phyloP scores from a whole-genome alignment of 495 filamentous ascomycete genomes.

The Beverwykella pulmonaria region DNA sequence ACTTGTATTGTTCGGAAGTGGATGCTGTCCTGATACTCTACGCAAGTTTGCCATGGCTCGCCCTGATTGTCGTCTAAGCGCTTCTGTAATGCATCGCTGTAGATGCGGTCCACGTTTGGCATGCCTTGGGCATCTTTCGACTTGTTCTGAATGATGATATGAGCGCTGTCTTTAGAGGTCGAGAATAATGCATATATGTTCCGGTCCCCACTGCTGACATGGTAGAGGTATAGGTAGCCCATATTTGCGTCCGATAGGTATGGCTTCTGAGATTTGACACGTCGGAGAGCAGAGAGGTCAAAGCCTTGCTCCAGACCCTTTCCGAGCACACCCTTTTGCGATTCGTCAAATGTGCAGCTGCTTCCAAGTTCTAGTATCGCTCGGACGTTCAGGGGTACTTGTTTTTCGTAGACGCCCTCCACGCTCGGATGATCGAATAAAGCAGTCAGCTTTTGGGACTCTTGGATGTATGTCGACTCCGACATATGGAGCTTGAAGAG shows the following conservation, averaged over 20 bases:
- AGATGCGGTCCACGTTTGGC: slow-evolving; percentile 89
- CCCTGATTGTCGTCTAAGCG: slow-evolving; percentile 67
- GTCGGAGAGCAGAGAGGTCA: slow-evolving; percentile 74
- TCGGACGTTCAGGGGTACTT: slow-evolving; percentile 79
- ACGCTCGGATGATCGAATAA: slow-evolving; percentile 92
- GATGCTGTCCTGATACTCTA: slow-evolving; percentile 85
- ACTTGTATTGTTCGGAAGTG: slow-evolving; percentile 85
- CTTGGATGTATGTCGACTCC: slow-evolving; percentile 82
- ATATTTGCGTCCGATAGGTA: slow-evolving; percentile 69
- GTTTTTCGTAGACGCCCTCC: slow-evolving; percentile 94
- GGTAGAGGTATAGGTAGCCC: slow-evolving; percentile 86
- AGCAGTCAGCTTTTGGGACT: slow-evolving; percentile 75
- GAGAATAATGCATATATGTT: slow-evolving; percentile 96
- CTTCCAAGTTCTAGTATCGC: slow-evolving; percentile 88
- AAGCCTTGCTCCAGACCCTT: slow-evolving; percentile 93
- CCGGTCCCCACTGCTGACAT: slow-evolving; percentile 83
- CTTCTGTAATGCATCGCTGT: slow-evolving; percentile 70
- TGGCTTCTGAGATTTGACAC: slow-evolving; percentile 63
- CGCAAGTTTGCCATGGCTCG: slow-evolving; percentile 72
- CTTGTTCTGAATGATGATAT: slow-evolving; percentile 82
- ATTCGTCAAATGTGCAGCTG: slow-evolving; percentile 92
- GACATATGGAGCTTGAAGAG: slow-evolving; percentile 90
- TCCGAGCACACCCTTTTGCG: slow-evolving; percentile 85
- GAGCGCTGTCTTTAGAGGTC: slow-evolving; percentile 73
- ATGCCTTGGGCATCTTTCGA: slow-evolving; percentile 76